Conservation (phyloP, 2,329 filamentous ascomycete species). For the Knufia petricola region DNA sequence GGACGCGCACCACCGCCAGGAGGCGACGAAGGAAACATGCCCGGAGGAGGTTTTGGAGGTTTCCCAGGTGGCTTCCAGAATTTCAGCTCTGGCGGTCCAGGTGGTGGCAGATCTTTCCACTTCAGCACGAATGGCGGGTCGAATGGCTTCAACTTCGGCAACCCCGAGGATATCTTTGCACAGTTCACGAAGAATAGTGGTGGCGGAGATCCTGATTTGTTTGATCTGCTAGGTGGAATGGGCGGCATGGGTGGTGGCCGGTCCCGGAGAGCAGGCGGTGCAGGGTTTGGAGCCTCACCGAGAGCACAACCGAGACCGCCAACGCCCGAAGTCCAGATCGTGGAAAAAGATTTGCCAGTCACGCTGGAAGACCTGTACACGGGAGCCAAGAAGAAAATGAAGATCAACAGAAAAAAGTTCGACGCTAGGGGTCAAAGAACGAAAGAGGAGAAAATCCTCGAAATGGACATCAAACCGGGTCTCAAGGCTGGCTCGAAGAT, state of each 20-base stretch:
- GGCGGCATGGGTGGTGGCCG: slow-evolving; percentile 43
- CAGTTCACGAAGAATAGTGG: slow-evolving; percentile 62
- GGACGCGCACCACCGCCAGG: slow-evolving; percentile 59
- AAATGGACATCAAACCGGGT: slow-evolving; percentile 91
- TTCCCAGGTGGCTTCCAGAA: slow-evolving; percentile 42
- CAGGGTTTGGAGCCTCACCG: slow-evolving; percentile 17
- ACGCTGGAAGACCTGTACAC: slow-evolving; percentile 81
- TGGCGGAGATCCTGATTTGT: slow-evolving; percentile 25
- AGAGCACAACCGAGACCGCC: slow-evolving; percentile 25
- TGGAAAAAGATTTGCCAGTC: slow-evolving; percentile 73
- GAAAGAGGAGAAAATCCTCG: slow-evolving; percentile 78
- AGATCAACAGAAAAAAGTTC: slow-evolving; percentile 93
- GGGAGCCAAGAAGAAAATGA: slow-evolving; percentile 91
- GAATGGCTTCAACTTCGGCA: slow-evolving; percentile 70
- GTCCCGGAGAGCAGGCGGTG: slow-evolving; percentile 28
- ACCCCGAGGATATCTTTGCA: slow-evolving; percentile 73
- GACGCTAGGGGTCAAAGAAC: slow-evolving; percentile 75
- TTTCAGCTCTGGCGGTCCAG: slow-evolving; percentile 38
- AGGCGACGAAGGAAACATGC: slow-evolving; percentile 44
- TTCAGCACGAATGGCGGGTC: slow-evolving; percentile 40
- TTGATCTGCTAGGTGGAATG: slow-evolving; percentile 6
- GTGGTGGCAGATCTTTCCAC: slow-evolving; percentile 48
- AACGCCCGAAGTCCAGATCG: slow-evolving; percentile 79
- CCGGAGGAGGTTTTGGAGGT: slow-evolving; percentile 34
- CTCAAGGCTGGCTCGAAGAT: slow-evolving; percentile 97